phyloP scores from a whole-genome alignment of 148 eudicot genomes.

The Fallopia convolvulus region DNA sequence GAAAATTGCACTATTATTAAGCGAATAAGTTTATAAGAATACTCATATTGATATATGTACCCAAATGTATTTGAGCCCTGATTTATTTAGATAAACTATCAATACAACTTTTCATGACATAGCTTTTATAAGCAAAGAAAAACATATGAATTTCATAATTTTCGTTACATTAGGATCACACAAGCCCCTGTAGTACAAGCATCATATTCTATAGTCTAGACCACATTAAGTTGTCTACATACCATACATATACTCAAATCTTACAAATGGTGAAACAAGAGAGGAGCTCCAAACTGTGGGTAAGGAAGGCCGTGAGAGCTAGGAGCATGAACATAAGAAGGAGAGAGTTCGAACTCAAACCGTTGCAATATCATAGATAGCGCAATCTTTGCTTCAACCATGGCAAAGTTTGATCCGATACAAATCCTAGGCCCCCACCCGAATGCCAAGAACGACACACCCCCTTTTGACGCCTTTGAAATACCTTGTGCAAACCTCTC shows the following conservation, averaged over 20 bases:
- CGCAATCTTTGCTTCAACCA: slow-evolving; percentile 37
- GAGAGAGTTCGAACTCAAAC: slow-evolving; percentile 35
- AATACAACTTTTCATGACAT: too few relatives aligned
- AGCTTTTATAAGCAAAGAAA: too few relatives aligned
- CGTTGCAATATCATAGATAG: slow-evolving; percentile 39
- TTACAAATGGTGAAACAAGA: not conserved
- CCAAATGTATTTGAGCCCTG: too few relatives aligned
- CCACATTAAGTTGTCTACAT: too few relatives aligned
- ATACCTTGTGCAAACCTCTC: slow-evolving; percentile 26
- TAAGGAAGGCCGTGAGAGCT: slow-evolving; percentile 17
- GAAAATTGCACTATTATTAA: too few relatives aligned
- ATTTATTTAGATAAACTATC: too few relatives aligned
- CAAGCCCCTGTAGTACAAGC: too few relatives aligned
- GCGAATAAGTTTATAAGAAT: too few relatives aligned
- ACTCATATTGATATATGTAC: too few relatives aligned
- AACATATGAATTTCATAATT: too few relatives aligned
- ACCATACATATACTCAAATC: not conserved
- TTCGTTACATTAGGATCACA: too few relatives aligned
- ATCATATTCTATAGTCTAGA: too few relatives aligned
- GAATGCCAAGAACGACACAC: slow-evolving; percentile 16
- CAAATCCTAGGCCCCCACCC: slow-evolving; percentile 26
- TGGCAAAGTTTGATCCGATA: slow-evolving; percentile 19
- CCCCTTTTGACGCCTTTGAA: slow-evolving; percentile 18
- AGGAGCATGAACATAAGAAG: slow-evolving; percentile 45
- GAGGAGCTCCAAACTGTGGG: slow-evolving; percentile 30